Conservation (phyloP, 1,284 basidiomycete genomes). For the Leccinum pallidistipes region DNA sequence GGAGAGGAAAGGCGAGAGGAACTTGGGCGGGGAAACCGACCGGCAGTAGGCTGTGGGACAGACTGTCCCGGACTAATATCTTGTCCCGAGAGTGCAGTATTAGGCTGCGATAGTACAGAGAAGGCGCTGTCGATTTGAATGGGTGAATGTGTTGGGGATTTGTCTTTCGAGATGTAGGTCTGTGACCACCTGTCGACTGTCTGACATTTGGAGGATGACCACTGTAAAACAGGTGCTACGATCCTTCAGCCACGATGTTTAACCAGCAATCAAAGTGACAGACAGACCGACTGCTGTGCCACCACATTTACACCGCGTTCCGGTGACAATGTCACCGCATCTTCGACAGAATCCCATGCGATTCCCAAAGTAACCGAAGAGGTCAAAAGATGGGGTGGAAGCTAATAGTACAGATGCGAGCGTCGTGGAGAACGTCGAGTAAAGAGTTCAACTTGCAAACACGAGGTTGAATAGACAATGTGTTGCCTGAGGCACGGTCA, state of each 20-base stretch:
- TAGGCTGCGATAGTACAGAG: slow-evolving; percentile 13
- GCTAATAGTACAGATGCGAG: not conserved
- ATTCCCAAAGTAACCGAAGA: not conserved
- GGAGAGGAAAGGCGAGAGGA: slow-evolving; percentile 35
- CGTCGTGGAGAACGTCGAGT: slow-evolving; percentile 7
- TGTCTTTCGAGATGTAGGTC: slow-evolving; percentile 63
- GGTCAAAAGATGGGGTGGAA: not conserved
- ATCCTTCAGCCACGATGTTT: slow-evolving; percentile 15
- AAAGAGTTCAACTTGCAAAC: slow-evolving; percentile 12
- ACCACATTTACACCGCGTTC: slow-evolving; percentile 72
- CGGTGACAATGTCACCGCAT: slow-evolving; percentile 76
- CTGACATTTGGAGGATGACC: slow-evolving; percentile 48
- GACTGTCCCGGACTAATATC: slow-evolving; percentile 10
- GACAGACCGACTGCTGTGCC: slow-evolving; percentile 70
- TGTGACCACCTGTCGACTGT: slow-evolving; percentile 71
- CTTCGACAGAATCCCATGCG: slow-evolving; percentile 77
- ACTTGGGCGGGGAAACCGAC: slow-evolving; percentile 52
- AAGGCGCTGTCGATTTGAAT: slow-evolving; percentile 21
- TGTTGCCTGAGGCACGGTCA: slow-evolving; percentile 20
- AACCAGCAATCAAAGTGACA: slow-evolving; percentile 12
- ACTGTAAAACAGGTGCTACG: slow-evolving; percentile 67
- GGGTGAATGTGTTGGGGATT: slow-evolving; percentile 37
- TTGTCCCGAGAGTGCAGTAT: slow-evolving; percentile 11
- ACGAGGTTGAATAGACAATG: slow-evolving; percentile 9
- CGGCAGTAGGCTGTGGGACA: slow-evolving; percentile 31